A percentile compares a stretch with the other conserved stretches of the same genome.
Evolutionary conservation across 495 filamentous ascomycete species (phyloP).

Genomic region (Penicillium psychrofluorescens): DNA sequence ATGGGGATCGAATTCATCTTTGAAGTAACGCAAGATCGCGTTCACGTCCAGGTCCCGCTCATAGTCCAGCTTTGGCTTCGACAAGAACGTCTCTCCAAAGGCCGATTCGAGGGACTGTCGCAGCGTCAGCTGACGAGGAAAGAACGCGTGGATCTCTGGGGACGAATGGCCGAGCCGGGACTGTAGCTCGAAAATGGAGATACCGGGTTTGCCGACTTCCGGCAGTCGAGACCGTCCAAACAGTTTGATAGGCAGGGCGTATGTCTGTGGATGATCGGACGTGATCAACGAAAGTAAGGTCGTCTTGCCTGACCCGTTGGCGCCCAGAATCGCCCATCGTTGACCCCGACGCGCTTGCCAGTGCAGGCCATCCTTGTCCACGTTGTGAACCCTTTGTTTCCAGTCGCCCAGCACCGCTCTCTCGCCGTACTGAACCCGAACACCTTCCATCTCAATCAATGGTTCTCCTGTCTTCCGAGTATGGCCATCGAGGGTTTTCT

Average conservation of each 20-base stretch:
- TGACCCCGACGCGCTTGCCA: slow-evolving; percentile 81
- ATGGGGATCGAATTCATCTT: slow-evolving; percentile 59
- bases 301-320: slow-evolving; percentile 80
- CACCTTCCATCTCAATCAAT: slow-evolving; percentile 79
- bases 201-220: slow-evolving; percentile 58
- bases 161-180: slow-evolving; percentile 83
- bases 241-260: slow-evolving; percentile 76
- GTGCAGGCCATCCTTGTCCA: slow-evolving; percentile 52
- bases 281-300: slow-evolving; percentile 87
- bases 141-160: slow-evolving; percentile 89
- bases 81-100: slow-evolving; percentile 80
- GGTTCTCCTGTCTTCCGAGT: slow-evolving; percentile 42
- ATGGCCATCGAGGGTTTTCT: background rate
- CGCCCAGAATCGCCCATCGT: slow-evolving; percentile 85
- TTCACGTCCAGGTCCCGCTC: slow-evolving; percentile 50
- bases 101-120: slow-evolving; percentile 72
- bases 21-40: slow-evolving; percentile 65
- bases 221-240: slow-evolving; percentile 80
- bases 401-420: slow-evolving; percentile 73
- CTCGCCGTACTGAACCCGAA: slow-evolving; percentile 70
- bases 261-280: slow-evolving; percentile 92
- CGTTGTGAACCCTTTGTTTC: slow-evolving; percentile 47
- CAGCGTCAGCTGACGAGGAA: slow-evolving; percentile 71
- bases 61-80: slow-evolving; percentile 54
- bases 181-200: slow-evolving; percentile 90